Evolutionary conservation across 805 yeast species (phyloP).

Genomic region (Monosporozyma siamensis): DNA sequence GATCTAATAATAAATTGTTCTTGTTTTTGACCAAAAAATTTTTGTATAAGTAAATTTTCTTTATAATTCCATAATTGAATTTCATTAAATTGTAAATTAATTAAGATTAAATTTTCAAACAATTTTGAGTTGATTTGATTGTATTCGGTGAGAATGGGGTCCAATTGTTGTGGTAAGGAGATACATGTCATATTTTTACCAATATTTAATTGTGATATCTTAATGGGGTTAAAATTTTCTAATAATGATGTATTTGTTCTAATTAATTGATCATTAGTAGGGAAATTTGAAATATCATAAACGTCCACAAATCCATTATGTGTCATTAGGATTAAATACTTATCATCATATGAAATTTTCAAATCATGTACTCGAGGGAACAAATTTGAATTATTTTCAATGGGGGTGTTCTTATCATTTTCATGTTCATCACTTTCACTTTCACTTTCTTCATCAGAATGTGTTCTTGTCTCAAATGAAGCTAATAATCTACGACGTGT

Average conservation of each 20-base stretch:
- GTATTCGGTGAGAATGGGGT: slow-evolving; percentile 5
- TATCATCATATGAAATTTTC: slow-evolving; percentile 56
- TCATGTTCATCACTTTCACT: background rate
- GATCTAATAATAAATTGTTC: slow-evolving; percentile 63
- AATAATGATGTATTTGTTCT: slow-evolving; percentile 2
- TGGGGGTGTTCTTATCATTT: background rate
- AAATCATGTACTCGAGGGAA: slow-evolving; percentile 54
- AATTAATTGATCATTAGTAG: slow-evolving; percentile 12
- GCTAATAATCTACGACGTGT: background rate
- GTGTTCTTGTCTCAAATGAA: background rate
- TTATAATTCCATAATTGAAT: slow-evolving; percentile 73
- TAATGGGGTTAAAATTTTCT: slow-evolving; percentile 25
- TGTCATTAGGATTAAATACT: slow-evolving; percentile 52
- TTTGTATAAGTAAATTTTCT: slow-evolving; percentile 47
- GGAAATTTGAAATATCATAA: slow-evolving; percentile 37
- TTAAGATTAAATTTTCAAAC: slow-evolving; percentile 34
- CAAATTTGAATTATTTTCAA: background rate
- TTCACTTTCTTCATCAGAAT: background rate
- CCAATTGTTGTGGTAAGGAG: slow-evolving; percentile 35
- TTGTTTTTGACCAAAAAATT: slow-evolving; percentile 65
- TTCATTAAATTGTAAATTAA: slow-evolving; percentile 66
- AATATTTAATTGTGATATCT: slow-evolving; percentile 38
- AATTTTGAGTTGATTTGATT: background rate
- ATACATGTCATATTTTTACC: slow-evolving; percentile 53
- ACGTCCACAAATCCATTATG: slow-evolving; percentile 54